These are phyloP conservation scores for Didymella sp. DNA, from an alignment of 2,329 filamentous ascomycete genomes.

Conservation along the genomic window DNA sequence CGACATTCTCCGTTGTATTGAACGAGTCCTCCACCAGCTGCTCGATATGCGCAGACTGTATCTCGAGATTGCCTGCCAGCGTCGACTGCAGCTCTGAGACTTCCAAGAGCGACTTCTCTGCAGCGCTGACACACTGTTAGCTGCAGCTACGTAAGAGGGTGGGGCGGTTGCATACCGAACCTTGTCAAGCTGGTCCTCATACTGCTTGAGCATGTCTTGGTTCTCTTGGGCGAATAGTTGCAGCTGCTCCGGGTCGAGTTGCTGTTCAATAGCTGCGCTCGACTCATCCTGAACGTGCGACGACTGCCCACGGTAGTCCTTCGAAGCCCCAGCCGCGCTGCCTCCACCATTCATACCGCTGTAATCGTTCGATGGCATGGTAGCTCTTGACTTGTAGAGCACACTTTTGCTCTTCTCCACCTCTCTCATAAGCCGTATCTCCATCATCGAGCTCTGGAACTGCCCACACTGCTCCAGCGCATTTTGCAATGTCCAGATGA, in stretches of 20 bases:
- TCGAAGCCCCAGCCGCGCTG: conserved; percentile 20
- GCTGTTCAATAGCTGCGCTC: conserved; percentile 56
- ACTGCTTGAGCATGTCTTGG: conserved; percentile 89
- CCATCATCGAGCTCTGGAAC: conserved; percentile 90
- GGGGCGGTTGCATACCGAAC: conserved; percentile 71
- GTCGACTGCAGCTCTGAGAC: conserved; percentile 92
- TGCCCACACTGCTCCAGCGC: conserved; percentile 77
- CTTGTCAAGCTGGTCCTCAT: conserved; percentile 92
- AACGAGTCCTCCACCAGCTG: conserved; percentile 85
- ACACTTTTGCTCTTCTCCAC: conserved; percentile 89
- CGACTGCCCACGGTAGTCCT: conserved; percentile 39
- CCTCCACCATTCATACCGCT: conserved; percentile 27
- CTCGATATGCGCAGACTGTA: conserved; percentile 87
- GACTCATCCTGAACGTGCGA: conserved; percentile 32
- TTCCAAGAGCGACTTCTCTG: conserved; percentile 88
- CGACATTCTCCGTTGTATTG: conserved; percentile 83
- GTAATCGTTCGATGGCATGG: conserved; percentile 36
- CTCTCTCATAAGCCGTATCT: conserved; percentile 81
- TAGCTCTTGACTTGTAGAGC: conserved; percentile 70
- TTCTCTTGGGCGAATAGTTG: conserved; percentile 96
- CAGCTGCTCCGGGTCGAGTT: conserved; percentile 81
- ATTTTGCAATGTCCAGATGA: conserved; percentile 81
- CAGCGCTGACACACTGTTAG: conserved; percentile 65
- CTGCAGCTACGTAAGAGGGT: neutral
- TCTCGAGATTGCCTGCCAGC: conserved; percentile 82